Percentiles rank a stretch among this genome's conserved stretches.
These are phyloP conservation scores for Pythium brachiatum DNA, from an alignment of 352 stramenopile species.

Conservation along the genomic window DNA sequence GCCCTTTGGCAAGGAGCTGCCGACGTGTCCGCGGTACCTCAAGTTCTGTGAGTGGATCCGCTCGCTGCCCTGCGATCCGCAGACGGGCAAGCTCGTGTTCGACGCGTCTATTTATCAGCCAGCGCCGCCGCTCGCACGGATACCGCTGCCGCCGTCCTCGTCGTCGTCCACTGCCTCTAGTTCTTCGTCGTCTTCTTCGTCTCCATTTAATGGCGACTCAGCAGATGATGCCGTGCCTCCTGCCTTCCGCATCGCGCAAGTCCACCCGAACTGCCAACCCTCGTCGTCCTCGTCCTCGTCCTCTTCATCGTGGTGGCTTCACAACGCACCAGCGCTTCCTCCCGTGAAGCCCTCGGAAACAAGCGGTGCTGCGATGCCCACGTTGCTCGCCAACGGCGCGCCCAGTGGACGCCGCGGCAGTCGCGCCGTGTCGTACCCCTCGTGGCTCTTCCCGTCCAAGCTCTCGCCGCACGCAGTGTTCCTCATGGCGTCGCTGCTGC, in stretches of 20 bases:
- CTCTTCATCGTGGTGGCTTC: constrained; percentile 2
- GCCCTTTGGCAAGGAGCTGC: constrained; percentile 94
- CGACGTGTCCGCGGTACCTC: constrained; percentile 92
- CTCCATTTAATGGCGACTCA: neutral
- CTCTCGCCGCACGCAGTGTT: constrained; percentile 63
- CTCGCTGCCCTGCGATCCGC: constrained; percentile 52
- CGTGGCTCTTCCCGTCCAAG: constrained; percentile 82
- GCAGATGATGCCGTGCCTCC: constrained; percentile 10
- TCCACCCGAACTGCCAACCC: constrained; percentile 24
- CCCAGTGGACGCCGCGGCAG: constrained; percentile 33
- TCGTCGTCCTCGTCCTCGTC: constrained; percentile 5
- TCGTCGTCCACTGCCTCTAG: constrained; percentile 9
- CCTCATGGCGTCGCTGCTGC: constrained; percentile 75
- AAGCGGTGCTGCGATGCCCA: neutral
- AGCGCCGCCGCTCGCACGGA: constrained; percentile 16
- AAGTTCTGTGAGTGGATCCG: constrained; percentile 94
- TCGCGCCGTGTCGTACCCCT: constrained; percentile 61
- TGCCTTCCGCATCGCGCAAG: constrained; percentile 21
- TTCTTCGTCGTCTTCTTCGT: neutral
- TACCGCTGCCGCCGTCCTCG: constrained; percentile 21
- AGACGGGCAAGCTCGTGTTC: constrained; percentile 67
- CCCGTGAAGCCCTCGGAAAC: constrained; percentile 23
- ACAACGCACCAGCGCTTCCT: constrained; percentile 2
- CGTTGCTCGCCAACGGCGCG: constrained; percentile 18
- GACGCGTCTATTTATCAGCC: constrained; percentile 50